Conservation (phyloP, 2,329 filamentous ascomycete species). For the Aureobasidium leucospermi region DNA sequence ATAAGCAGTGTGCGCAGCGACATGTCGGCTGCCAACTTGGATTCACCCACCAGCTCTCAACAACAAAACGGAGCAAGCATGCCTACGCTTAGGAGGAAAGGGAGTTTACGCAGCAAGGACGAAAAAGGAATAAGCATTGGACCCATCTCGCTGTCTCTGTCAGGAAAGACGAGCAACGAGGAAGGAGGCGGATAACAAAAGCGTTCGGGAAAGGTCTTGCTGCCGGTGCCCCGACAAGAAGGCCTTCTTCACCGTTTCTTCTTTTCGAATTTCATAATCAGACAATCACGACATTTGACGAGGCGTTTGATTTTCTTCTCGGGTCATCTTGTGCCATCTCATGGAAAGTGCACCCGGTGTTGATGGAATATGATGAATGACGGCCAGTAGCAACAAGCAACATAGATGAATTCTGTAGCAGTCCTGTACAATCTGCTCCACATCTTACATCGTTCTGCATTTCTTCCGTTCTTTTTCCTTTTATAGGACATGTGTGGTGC, state of each 20-base stretch:
- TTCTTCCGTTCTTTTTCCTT: no score
- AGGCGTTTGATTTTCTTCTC: slow-evolving; percentile 4
- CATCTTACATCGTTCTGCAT: no score
- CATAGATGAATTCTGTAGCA: no score
- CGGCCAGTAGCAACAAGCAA: background rate
- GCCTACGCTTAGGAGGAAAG: slow-evolving; percentile 35
- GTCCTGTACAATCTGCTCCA: no score
- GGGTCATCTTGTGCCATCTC: background rate
- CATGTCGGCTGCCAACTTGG: slow-evolving; percentile 18
- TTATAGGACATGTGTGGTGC: no score
- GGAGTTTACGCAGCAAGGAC: slow-evolving; percentile 36
- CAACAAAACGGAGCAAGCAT: slow-evolving; percentile 18
- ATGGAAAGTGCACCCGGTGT: background rate
- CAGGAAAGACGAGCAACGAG: slow-evolving; percentile 1
- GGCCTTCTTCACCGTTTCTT: background rate
- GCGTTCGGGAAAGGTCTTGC: background rate
- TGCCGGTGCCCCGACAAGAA: background rate
- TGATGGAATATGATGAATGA: background rate
- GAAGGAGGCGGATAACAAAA: background rate
- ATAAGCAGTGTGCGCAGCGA: slow-evolving; percentile 21
- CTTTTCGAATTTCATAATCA: background rate
- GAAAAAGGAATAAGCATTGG: slow-evolving; percentile 29
- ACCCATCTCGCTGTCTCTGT: slow-evolving; percentile 5
- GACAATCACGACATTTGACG: slow-evolving; percentile 13
- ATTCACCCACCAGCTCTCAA: slow-evolving; percentile 8